Conservation (phyloP, 371 early-diverging fungal genomes). For the Cokeromyces recurvatus region DNA sequence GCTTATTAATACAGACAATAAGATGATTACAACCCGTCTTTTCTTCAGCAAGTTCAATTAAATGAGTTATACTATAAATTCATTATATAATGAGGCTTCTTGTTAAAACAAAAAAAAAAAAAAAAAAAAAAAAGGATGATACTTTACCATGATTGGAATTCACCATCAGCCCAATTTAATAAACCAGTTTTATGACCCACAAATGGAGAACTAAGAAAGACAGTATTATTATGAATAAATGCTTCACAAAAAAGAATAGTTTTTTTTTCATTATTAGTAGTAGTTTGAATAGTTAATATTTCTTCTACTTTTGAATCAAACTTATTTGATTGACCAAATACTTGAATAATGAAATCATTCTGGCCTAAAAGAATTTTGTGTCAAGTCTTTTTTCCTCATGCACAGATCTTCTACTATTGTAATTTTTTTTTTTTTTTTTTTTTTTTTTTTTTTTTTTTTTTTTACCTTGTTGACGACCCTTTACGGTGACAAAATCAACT, state of each 20-base stretch:
- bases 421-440: no score
- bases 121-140: no score
- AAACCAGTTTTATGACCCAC: conserved; percentile 17
- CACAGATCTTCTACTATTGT: no score
- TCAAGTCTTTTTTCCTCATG: no score
- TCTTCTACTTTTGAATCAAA: conserved; percentile 25
- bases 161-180: conserved; percentile 36
- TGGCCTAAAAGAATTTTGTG: conserved; percentile 8
- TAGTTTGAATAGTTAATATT: conserved; percentile 23
- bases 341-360: conserved; percentile 27
- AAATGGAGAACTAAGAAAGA: conserved; percentile 37
- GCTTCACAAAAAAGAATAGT: conserved; percentile 34
- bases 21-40: conserved; percentile 36
- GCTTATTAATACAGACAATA: conserved; percentile 31
- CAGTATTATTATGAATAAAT: conserved; percentile 39
- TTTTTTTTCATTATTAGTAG: conserved; percentile 5
- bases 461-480: conserved; percentile 16
- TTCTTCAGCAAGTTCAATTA: conserved; percentile 48
- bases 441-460: no score
- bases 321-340: conserved; percentile 28
- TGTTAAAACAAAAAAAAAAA: neutral
- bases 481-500: conserved; percentile 16
- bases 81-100: neutral
- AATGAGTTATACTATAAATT: conserved; percentile 40
- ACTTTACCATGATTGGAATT: conserved; percentile 46